Evolutionary conservation across 768 basidiomycete species (phyloP).

Genomic region (Lanmaoa rubissima): DNA sequence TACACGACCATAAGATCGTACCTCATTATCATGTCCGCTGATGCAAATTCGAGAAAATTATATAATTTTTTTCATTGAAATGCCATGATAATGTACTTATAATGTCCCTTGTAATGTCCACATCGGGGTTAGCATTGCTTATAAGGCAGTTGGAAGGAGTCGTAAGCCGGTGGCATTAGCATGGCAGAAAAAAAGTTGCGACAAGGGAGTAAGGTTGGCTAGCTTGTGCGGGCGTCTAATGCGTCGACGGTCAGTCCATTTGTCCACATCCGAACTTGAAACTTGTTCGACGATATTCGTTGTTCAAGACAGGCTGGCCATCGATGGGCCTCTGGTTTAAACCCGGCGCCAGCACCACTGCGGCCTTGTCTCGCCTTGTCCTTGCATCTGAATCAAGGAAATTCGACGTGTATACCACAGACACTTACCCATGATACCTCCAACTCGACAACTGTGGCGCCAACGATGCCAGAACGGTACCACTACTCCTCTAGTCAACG

Average conservation of each 20-base stretch:
- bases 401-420: conserved; percentile 53
- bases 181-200: too few relatives aligned
- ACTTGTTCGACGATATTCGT: background rate
- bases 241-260: conserved; percentile 12
- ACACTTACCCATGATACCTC: conserved; percentile 1
- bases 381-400: conserved; percentile 47
- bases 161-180: too few relatives aligned
- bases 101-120: too few relatives aligned
- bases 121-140: too few relatives aligned
- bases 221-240: conserved; percentile 8
- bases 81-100: too few relatives aligned
- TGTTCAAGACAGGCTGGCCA: conserved; percentile 70
- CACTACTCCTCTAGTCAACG: conserved; percentile 70
- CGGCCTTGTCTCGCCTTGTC: conserved; percentile 51
- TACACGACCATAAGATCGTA: too few relatives aligned
- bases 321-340: conserved; percentile 79
- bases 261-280: background rate
- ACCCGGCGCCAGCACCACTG: conserved; percentile 49
- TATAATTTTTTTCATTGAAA: too few relatives aligned
- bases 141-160: too few relatives aligned
- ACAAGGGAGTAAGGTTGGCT: conserved; percentile 11
- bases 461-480: conserved; percentile 70
- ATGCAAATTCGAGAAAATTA: too few relatives aligned
- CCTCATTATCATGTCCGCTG: too few relatives aligned
- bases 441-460: background rate